These are phyloP conservation scores for Mariannaea sp. DNA, from an alignment of 2,329 filamentous ascomycete species.

Conservation along the genomic window DNA sequence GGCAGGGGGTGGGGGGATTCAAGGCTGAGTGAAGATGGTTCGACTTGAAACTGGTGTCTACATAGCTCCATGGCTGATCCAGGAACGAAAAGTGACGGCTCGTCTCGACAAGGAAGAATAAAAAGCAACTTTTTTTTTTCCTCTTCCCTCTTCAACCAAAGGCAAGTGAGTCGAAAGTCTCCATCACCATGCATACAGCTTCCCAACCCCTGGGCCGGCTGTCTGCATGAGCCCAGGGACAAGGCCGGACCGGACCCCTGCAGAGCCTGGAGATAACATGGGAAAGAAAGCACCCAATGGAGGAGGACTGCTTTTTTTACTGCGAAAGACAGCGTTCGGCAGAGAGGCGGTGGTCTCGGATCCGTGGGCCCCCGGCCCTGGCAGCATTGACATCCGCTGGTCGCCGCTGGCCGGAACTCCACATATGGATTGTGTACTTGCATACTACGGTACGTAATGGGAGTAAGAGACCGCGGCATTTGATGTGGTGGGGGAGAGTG, in stretches of 20 bases:
- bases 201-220: conserved; percentile 11
- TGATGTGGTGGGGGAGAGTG: not conserved
- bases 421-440: not conserved
- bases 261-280: conserved; percentile 10
- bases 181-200: conserved; percentile 24
- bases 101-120: conserved; percentile 11
- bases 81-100: conserved; percentile 31
- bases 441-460: not conserved
- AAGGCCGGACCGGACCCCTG: conserved; percentile 9
- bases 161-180: conserved; percentile 4
- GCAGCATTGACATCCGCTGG: conserved; percentile 23
- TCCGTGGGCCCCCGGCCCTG: conserved; percentile 18
- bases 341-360: conserved; percentile 15
- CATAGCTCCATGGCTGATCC: conserved; percentile 3
- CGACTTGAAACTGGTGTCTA: conserved; percentile 20
- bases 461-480: no score
- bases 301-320: conserved; percentile 1
- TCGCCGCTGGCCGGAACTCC: conserved; percentile 23
- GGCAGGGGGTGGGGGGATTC: conserved; percentile 18
- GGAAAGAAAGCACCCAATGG: conserved; percentile 18
- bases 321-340: conserved; percentile 16
- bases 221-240: conserved; percentile 17
- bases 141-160: no score
- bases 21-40: conserved; percentile 27
- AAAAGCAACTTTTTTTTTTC: conserved; percentile 21